These are phyloP conservation scores for Lactifluus subvellereus DNA, from an alignment of 768 basidiomycete species.

Conservation along the genomic window DNA sequence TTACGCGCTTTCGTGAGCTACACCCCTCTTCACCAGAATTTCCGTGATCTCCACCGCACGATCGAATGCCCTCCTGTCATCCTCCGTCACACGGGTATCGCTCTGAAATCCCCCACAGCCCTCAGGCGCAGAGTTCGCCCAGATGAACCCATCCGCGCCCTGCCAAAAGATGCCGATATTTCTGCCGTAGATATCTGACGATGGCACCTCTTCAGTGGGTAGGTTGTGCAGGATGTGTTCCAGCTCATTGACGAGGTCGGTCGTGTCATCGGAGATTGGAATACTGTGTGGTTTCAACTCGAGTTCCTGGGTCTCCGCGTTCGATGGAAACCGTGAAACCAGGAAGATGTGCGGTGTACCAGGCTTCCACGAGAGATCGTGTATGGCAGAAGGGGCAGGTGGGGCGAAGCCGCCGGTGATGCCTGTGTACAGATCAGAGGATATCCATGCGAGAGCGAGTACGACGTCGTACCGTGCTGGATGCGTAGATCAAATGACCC, in stretches of 20 bases:
- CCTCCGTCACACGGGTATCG: slow-evolving; percentile 42
- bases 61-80: slow-evolving; percentile 62
- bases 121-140: slow-evolving; percentile 55
- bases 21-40: slow-evolving; percentile 35
- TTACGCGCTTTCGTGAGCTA: slow-evolving; percentile 12
- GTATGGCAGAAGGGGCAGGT: slow-evolving; percentile 52
- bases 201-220: slow-evolving; percentile 50
- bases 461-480: slow-evolving; percentile 46
- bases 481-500: slow-evolving; percentile 51
- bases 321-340: slow-evolving; percentile 41
- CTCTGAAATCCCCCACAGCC: slow-evolving; percentile 54
- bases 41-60: slow-evolving; percentile 65
- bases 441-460: not conserved
- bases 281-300: slow-evolving; percentile 42
- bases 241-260: slow-evolving; percentile 50
- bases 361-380: slow-evolving; percentile 44
- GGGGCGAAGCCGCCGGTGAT: slow-evolving; percentile 74
- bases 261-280: slow-evolving; percentile 31
- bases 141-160: slow-evolving; percentile 48
- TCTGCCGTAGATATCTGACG: slow-evolving; percentile 64
- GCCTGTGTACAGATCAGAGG: slow-evolving; percentile 37
- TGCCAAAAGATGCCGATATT: slow-evolving; percentile 60
- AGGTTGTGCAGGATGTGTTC: slow-evolving; percentile 52
- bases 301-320: slow-evolving; percentile 42
- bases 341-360: slow-evolving; percentile 39